Evolutionary conservation across 2,329 filamentous ascomycete genomes (phyloP), one percentile per base, ranked within the genome.

Genomic region (Phaeosphaeriaceae sp.): DNA sequence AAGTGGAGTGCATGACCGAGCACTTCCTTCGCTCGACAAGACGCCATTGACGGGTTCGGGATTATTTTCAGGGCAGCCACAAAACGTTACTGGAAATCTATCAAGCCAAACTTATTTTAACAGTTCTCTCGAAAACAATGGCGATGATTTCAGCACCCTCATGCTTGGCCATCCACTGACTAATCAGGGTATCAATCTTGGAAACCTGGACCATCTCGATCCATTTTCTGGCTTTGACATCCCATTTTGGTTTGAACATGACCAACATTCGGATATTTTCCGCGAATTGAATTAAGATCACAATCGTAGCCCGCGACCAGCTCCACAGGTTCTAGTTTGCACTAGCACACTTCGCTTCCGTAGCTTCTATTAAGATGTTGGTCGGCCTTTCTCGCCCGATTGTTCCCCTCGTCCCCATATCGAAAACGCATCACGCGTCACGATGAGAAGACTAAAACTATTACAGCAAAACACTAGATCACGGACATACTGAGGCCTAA

Each of bases 221-320:
- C 56, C 63, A 2, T 72, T 71, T 20, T 56, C 67, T 18, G 67
- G 67, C 4, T 72, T 71, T 32, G 70, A 72, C 37, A 72, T 72
- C 23, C 68, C 70, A 0, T 71, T 72, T 38, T 71, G 68, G 68
- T 58, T 71, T 29, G 68, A 68, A 5, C 65, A 72, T 41, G 68
- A 71, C 46, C 64, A 71, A 42, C 63, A 70, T 44, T 61, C 54
- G 47, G 53, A 63, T 11, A 61, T 65, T 33, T 28, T 61, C 17
- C 58, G 59, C 13, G 39, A 41, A n/a, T 46, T 40, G 12, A 35
- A 35, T 17, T 46, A 12, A 39, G 6, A 16, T 26, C 11, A 9
- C 23, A 11, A 8, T 26, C 11, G 11, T 26, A 26, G 11, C 7
- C 6, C 6, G 23, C 11, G 23, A 11, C 23, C 2, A 26, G 6